Evolutionary conservation across 169 alveolate genomes (phyloP).

Genomic region (Cryptosporidium baileyi): DNA sequence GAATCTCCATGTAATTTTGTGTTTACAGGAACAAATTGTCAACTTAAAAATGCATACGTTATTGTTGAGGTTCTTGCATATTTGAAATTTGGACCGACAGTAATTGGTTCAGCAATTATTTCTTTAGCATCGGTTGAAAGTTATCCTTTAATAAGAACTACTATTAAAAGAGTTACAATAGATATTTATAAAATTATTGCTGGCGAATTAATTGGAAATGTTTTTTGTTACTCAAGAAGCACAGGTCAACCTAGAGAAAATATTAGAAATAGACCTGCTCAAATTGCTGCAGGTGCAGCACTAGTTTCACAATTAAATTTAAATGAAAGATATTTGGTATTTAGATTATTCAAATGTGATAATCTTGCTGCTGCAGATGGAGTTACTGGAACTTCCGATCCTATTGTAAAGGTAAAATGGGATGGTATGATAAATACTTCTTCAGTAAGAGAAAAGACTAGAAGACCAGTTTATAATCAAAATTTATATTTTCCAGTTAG

Average conservation of each 20-base stretch:
- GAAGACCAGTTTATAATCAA: constrained; percentile 83
- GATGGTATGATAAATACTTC: constrained; percentile 81
- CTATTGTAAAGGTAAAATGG: constrained; percentile 86
- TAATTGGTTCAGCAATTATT: constrained; percentile 74
- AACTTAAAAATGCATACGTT: constrained; percentile 20
- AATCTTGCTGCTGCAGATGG: constrained; percentile 81
- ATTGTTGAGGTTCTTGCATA: constrained; percentile 61
- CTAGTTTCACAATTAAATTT: constrained; percentile 72
- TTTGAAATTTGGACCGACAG: constrained; percentile 42
- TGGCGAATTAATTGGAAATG: constrained; percentile 76
- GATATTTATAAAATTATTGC: constrained; percentile 71
- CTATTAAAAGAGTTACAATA: constrained; percentile 73
- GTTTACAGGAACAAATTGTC: constrained; percentile 41
- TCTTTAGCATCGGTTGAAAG: constrained; percentile 73
- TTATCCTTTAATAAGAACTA: constrained; percentile 73
- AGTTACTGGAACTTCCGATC: constrained; percentile 82
- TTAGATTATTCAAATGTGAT: constrained; percentile 82
- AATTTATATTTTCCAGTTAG: constrained; percentile 85
- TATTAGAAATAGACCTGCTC: constrained; percentile 72
- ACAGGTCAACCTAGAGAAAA: constrained; percentile 71
- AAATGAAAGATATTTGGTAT: constrained; percentile 74
- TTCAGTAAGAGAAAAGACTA: constrained; percentile 77
- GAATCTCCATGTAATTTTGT: constrained; percentile 43
- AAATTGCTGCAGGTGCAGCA: constrained; percentile 75
- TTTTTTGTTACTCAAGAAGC: constrained; percentile 73